Evolutionary conservation across 495 filamentous ascomycete species (phyloP).

Genomic region (Paragyromitra xinjiangensis): DNA sequence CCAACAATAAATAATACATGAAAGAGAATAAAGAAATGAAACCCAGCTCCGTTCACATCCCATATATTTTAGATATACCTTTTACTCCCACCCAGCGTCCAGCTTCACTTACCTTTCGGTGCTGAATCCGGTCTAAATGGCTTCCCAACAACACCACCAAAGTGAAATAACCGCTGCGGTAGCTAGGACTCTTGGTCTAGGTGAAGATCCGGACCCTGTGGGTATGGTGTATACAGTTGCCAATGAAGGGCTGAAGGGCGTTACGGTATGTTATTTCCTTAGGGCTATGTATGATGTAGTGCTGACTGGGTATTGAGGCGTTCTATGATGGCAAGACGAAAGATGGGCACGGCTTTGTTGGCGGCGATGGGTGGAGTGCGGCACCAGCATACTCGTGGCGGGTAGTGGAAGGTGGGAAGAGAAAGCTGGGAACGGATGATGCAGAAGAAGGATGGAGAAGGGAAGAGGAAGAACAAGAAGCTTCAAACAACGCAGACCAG

Average conservation of each 20-base stretch:
- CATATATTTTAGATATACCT: not conserved
- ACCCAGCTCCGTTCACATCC: not conserved
- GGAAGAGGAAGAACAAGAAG: not conserved
- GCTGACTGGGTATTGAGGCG: not conserved
- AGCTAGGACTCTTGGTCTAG: not conserved
- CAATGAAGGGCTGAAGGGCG: not conserved
- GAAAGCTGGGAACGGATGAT: not conserved
- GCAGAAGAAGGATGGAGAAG: not conserved
- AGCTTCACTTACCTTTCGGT: not conserved
- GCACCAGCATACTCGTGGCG: not conserved
- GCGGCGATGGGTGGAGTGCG: not conserved
- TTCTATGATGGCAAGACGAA: not conserved
- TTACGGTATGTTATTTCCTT: not conserved
- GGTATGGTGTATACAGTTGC: not conserved
- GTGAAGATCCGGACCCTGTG: too few species aligned
- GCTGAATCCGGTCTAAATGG: not conserved
- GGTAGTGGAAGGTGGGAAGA: not conserved
- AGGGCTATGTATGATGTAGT: not conserved
- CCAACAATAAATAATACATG: not conserved
- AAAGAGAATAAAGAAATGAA: not conserved
- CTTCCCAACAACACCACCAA: not conserved
- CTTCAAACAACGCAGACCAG: not conserved
- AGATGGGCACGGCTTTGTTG: not conserved
- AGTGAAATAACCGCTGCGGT: not conserved
- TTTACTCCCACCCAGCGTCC: not conserved